phyloP scores from a whole-genome alignment of 305 asterid species.

The Fraxinus greggii region DNA sequence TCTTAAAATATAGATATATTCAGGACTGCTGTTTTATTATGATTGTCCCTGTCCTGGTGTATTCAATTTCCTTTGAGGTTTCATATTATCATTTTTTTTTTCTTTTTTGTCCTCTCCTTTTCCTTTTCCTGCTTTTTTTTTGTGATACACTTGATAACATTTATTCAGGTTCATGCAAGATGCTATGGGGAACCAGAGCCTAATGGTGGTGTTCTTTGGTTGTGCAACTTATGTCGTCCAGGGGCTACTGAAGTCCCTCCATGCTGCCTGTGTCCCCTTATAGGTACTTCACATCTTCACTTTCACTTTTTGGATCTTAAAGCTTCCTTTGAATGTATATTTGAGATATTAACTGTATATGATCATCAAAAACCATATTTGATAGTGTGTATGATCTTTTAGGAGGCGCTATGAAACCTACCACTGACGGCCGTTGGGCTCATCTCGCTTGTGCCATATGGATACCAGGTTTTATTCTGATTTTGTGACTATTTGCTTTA shows the following conservation, averaged over 20 bases:
- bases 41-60: not conserved
- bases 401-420: conserved; percentile 99
- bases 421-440: conserved; percentile 99
- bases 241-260: conserved; percentile 82
- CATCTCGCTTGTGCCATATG: conserved; percentile 99
- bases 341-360: conserved; percentile 22
- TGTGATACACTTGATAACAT: conserved; percentile 12
- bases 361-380: conserved; percentile 17
- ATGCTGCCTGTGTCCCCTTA: conserved; percentile 95
- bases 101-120: not conserved
- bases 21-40: not conserved
- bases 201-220: conserved; percentile 86
- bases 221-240: conserved; percentile 98
- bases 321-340: conserved; percentile 15
- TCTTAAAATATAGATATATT: not conserved
- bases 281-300: conserved; percentile 46
- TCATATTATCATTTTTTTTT: not conserved
- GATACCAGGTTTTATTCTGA: conserved; percentile 80
- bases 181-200: conserved; percentile 96
- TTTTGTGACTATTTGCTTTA: conserved; percentile 11
- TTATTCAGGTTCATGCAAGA: conserved; percentile 93
- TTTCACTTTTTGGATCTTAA: conserved; percentile 15
- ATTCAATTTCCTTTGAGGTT: conserved; percentile 25
- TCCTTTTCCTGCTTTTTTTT: not conserved
- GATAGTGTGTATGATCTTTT: conserved; percentile 32